Evolutionary conservation across 345 rosid genomes (phyloP).

Genomic region (Aegle marmelos): DNA sequence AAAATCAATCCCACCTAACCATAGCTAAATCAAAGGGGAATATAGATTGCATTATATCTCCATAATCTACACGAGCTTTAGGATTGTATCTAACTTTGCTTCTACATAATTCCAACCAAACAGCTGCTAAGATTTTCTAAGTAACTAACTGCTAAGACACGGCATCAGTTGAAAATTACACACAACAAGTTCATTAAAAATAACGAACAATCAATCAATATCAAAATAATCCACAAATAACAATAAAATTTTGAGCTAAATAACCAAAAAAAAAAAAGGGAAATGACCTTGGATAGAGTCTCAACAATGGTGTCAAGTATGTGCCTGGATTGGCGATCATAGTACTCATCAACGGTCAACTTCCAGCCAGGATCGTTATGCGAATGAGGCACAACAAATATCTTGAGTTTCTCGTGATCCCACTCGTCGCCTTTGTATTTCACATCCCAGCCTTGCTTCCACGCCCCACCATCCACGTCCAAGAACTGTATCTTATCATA

Average conservation of each 20-base stretch:
- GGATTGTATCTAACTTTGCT: not conserved
- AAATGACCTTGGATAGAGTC: constrained; percentile 70
- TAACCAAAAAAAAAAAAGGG: not conserved
- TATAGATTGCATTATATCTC: not conserved
- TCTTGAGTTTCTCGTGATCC: constrained; percentile 80
- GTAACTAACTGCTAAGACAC: not conserved
- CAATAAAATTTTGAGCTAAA: not conserved
- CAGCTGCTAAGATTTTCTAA: not conserved
- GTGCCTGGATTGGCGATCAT: constrained; percentile 71
- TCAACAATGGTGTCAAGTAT: constrained; percentile 87
- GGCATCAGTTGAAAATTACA: not conserved
- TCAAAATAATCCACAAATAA: too few relatives aligned
- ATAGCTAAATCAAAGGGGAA: not conserved
- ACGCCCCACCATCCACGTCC: constrained; percentile 84
- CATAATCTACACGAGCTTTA: not conserved
- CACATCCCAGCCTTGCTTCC: constrained; percentile 98
- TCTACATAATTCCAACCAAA: not conserved
- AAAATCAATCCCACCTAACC: not conserved
- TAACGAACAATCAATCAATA: not conserved
- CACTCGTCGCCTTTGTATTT: constrained; percentile 76
- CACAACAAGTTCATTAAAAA: not conserved
- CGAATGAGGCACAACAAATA: constrained; percentile 92
- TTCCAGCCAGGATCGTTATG: constrained; percentile 99
- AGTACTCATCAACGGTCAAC: constrained; percentile 94
- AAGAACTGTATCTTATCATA: constrained; percentile 87